These are phyloP conservation scores for Nakazawaea populi DNA, from an alignment of 805 yeast species.

Conservation along the genomic window DNA sequence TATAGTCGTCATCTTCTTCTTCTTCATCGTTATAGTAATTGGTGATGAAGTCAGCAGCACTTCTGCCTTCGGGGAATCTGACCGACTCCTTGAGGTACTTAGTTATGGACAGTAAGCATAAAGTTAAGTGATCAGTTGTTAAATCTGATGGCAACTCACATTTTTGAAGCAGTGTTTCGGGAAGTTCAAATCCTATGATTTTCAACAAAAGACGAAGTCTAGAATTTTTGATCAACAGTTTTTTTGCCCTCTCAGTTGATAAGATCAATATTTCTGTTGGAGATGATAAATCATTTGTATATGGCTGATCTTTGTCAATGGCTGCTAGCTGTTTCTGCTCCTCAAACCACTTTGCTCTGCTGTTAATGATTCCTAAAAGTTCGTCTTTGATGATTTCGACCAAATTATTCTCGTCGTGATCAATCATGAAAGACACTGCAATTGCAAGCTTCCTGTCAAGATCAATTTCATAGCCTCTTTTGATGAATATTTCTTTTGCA, in stretches of 20 bases:
- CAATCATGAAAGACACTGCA: conserved; percentile 41
- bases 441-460: conserved; percentile 45
- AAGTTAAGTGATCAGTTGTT: conserved; percentile 25
- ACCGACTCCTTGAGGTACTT: conserved; percentile 34
- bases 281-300: neutral
- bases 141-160: conserved; percentile 29
- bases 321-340: conserved; percentile 5
- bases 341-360: conserved; percentile 16
- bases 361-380: conserved; percentile 25
- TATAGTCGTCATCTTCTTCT: conserved; percentile 1
- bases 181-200: conserved; percentile 39
- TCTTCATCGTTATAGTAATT: conserved; percentile 11
- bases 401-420: conserved; percentile 34
- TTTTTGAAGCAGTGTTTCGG: conserved; percentile 30
- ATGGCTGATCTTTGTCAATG: conserved; percentile 13
- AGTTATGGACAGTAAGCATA: conserved; percentile 30
- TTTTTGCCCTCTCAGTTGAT: conserved; percentile 8
- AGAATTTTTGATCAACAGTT: conserved; percentile 38
- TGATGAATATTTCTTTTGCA: conserved; percentile 21
- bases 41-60: conserved; percentile 27
- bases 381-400: conserved; percentile 39
- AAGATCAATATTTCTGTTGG: neutral
- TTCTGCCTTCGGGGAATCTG: conserved; percentile 26
- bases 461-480: conserved; percentile 19
- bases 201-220: conserved; percentile 41